Percentiles rank a stretch among this genome's conserved stretches.
Evolutionary conservation across 345 rosid species (phyloP).

Genomic region (Hibiscus trionum): DNA sequence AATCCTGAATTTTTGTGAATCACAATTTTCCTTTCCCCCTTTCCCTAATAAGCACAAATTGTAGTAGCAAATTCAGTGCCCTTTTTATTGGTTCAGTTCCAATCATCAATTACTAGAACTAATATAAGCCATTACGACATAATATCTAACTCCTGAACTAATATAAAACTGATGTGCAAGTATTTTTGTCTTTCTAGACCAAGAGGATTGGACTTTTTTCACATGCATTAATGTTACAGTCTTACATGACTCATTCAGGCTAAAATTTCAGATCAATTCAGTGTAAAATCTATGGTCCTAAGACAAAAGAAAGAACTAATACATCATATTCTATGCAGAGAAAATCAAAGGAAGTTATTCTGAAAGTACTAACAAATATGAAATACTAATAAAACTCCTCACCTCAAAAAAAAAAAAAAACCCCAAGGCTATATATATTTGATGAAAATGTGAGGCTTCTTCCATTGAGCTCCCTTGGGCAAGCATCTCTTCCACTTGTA

Average conservation of each 20-base stretch:
- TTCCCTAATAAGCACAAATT: too few species aligned
- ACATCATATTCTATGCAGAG: neutral
- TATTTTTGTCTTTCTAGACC: neutral
- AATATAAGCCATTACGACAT: neutral
- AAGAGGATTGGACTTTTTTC: neutral
- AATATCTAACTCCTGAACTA: neutral
- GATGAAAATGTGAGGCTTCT: conserved; percentile 37
- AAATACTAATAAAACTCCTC: conserved; percentile 7
- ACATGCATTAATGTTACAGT: neutral
- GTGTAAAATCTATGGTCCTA: too few species aligned
- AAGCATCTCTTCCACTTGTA: conserved; percentile 44
- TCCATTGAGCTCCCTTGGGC: conserved; percentile 51
- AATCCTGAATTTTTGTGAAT: neutral
- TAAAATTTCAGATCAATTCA: neutral
- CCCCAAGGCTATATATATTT: conserved; percentile 62
- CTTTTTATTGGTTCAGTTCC: neutral
- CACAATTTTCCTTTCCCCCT: neutral
- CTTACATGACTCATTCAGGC: neutral
- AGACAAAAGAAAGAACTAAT: neutral
- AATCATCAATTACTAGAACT: neutral
- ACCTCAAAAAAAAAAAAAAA: conserved; percentile 87
- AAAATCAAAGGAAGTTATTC: neutral
- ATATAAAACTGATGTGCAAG: neutral
- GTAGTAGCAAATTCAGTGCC: too few species aligned
- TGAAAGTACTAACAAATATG: neutral